Evolutionary conservation across 306 rosid genomes (phyloP).

Genomic region (Acmispon strigosus): DNA sequence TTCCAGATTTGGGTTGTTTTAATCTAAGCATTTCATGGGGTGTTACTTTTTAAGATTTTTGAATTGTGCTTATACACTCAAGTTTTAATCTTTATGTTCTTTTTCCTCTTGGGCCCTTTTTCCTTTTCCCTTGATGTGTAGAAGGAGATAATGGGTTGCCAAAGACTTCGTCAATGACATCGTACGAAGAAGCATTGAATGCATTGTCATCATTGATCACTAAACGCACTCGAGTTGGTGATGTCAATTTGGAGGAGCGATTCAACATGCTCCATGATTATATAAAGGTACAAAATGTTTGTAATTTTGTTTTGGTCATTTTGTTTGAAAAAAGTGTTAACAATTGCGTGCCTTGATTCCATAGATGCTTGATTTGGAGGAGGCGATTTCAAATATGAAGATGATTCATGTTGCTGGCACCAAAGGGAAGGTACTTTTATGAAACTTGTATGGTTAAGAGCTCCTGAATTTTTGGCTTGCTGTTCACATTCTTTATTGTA

Average conservation of each 20-base stretch:
- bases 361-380: conserved; percentile 87
- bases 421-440: conserved; percentile 77
- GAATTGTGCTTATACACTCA: not conserved
- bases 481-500: not conserved
- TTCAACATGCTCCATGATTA: conserved; percentile 60
- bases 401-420: conserved; percentile 95
- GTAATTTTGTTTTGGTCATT: conserved; percentile 6
- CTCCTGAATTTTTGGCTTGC: not conserved
- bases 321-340: conserved; percentile 9
- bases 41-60: not conserved
- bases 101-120: not conserved
- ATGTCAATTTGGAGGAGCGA: conserved; percentile 61
- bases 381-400: conserved; percentile 72
- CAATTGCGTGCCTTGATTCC: not conserved
- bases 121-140: not conserved
- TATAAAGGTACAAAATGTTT: conserved; percentile 40
- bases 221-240: conserved; percentile 73
- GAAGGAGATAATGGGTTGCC: conserved; percentile 38
- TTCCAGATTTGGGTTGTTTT: not conserved
- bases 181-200: conserved; percentile 75
- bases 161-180: conserved; percentile 24
- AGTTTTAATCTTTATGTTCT: not conserved
- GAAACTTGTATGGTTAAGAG: not conserved
- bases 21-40: not conserved
- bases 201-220: conserved; percentile 81